Evolutionary conservation across 495 filamentous ascomycete genomes (phyloP).

Genomic region (Oidiodendron maius): DNA sequence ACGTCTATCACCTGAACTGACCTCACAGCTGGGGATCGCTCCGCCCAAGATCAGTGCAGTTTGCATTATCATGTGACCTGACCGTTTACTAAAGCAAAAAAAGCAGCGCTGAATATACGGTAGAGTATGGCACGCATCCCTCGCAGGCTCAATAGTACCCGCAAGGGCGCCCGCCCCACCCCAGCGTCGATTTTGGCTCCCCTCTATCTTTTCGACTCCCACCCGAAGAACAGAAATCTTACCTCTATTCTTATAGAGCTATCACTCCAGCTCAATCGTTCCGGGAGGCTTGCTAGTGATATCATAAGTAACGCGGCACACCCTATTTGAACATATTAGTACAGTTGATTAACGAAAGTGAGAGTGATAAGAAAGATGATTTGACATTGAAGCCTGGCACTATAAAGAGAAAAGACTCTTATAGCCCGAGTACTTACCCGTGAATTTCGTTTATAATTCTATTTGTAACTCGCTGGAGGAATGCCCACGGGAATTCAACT

Average conservation of each 20-base stretch:
- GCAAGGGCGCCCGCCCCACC: constrained; percentile 2
- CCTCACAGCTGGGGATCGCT: too few relatives aligned
- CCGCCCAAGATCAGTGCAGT: too few relatives aligned
- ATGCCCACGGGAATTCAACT: constrained; percentile 49
- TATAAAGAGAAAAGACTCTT: constrained; percentile 2
- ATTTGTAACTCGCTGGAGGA: constrained; percentile 59
- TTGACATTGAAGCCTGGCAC: constrained; percentile 7
- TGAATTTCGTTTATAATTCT: constrained; percentile 82
- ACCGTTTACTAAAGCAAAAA: background rate
- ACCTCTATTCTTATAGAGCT: too few relatives aligned
- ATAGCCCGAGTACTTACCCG: constrained; percentile 32
- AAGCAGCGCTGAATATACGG: constrained; percentile 1
- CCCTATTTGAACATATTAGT: constrained; percentile 77
- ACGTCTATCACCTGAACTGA: too few relatives aligned
- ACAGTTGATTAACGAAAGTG: constrained; percentile 21
- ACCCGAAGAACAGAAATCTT: constrained; percentile 1
- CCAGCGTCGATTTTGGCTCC: background rate
- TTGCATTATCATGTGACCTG: too few relatives aligned
- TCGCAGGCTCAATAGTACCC: constrained; percentile 1
- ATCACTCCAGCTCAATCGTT: constrained; percentile 68
- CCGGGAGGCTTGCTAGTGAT: constrained; percentile 76
- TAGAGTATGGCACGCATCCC: background rate
- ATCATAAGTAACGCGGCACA: constrained; percentile 49
- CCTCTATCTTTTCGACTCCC: constrained; percentile 1
- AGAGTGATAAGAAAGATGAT: constrained; percentile 5